These are phyloP conservation scores for Amaranthus hypochondriacus DNA, from an alignment of 148 eudicot genomes.

Conservation along the genomic window DNA sequence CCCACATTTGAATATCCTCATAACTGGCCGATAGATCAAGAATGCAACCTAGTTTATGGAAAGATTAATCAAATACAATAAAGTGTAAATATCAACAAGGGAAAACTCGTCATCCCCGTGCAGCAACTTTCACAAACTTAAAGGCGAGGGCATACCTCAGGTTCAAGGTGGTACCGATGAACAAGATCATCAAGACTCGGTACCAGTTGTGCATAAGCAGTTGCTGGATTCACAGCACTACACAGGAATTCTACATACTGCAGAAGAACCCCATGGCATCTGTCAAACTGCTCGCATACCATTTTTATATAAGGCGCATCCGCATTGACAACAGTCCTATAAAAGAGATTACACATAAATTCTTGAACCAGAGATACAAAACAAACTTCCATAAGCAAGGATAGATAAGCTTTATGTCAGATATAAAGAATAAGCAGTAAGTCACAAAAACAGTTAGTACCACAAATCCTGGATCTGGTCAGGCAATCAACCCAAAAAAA, in stretches of 20 bases:
- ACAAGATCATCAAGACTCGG: slow-evolving; percentile 82
- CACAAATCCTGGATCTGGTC: no score
- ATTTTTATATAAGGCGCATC: slow-evolving; percentile 85
- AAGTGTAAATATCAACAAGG: background rate
- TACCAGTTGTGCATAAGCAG: slow-evolving; percentile 73
- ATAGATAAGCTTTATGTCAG: background rate
- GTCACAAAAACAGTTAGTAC: background rate
- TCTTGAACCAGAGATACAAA: background rate
- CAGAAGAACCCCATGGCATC: slow-evolving; percentile 98
- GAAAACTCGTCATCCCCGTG: background rate
- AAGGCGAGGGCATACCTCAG: slow-evolving; percentile 54
- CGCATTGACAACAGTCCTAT: slow-evolving; percentile 82
- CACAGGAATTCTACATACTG: slow-evolving; percentile 92
- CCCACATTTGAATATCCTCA: slow-evolving; percentile 83
- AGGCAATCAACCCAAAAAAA: no score
- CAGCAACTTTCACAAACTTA: background rate
- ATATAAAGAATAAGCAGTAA: background rate
- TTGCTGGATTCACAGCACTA: slow-evolving; percentile 63
- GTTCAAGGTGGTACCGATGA: slow-evolving; percentile 84
- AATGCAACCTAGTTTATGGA: slow-evolving; percentile 59
- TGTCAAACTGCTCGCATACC: slow-evolving; percentile 94
- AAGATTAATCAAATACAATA: background rate
- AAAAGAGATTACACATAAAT: slow-evolving; percentile 10
- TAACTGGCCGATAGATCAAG: slow-evolving; percentile 82
- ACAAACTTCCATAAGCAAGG: background rate